Percentiles rank a stretch among this genome's conserved stretches.
Evolutionary conservation across 2,329 filamentous ascomycete genomes (phyloP).

Genomic region (Fusarium heterosporum): DNA sequence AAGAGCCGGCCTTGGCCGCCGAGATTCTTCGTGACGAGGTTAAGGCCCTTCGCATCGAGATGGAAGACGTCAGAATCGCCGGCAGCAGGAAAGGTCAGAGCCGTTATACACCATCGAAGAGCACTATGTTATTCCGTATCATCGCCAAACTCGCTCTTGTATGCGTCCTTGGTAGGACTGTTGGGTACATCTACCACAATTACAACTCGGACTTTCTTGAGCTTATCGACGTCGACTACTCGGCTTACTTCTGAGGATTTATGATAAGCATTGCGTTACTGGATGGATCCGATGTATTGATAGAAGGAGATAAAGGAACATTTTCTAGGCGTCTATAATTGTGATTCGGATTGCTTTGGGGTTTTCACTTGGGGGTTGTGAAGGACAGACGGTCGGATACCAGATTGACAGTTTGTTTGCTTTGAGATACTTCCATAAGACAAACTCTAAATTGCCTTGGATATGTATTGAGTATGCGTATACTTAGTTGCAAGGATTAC

Average conservation of each 20-base stretch:
- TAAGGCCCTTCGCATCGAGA: not conserved
- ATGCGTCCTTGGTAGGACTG: too few relatives aligned
- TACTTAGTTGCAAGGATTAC: too few relatives aligned
- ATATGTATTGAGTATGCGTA: too few relatives aligned
- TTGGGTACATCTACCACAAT: not conserved
- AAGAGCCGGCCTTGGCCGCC: not conserved
- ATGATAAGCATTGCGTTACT: not conserved
- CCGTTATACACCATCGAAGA: not conserved
- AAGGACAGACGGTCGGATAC: not conserved
- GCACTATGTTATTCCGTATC: not conserved
- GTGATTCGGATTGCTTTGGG: not conserved
- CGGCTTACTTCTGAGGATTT: not conserved
- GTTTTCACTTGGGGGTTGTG: not conserved
- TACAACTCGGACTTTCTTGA: not conserved
- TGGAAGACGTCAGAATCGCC: not conserved
- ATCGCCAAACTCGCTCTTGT: not conserved
- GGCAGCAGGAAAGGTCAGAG: not conserved
- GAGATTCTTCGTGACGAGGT: not conserved
- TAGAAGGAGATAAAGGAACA: not conserved
- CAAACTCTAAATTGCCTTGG: too few relatives aligned
- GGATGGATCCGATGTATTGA: not conserved
- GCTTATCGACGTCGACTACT: not conserved
- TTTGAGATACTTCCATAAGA: not conserved
- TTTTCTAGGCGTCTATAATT: not conserved
- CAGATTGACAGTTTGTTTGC: not conserved